phyloP scores from a whole-genome alignment of 2,329 filamentous ascomycete genomes.

The Fusarium concolor region DNA sequence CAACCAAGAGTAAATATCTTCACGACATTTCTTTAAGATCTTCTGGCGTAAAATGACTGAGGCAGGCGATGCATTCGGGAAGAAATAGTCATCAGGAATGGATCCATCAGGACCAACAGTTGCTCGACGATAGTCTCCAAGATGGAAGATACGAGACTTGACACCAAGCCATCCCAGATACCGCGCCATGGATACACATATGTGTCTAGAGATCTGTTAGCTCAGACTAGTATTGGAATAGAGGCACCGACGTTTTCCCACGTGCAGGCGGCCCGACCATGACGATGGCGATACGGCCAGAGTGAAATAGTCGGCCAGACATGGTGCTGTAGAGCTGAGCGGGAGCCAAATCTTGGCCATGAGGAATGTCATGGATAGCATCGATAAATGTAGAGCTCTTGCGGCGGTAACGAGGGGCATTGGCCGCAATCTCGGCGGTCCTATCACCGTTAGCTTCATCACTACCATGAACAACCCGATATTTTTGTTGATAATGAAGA shows the following conservation, averaged over 20 bases:
- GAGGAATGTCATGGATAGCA: slow-evolving; percentile 92
- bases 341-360: slow-evolving; percentile 85
- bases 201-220: slow-evolving; percentile 70
- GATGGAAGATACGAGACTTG: slow-evolving; percentile 96
- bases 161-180: slow-evolving; percentile 98
- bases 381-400: slow-evolving; percentile 97
- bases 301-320: slow-evolving; percentile 96
- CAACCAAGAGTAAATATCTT: slow-evolving; percentile 96
- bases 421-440: slow-evolving; percentile 91
- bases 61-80: slow-evolving; percentile 89
- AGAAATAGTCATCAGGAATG: slow-evolving; percentile 97
- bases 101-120: slow-evolving; percentile 86
- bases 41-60: slow-evolving; percentile 96
- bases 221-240: not conserved
- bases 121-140: slow-evolving; percentile 94
- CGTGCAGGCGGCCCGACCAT: slow-evolving; percentile 95
- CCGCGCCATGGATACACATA: slow-evolving; percentile 92
- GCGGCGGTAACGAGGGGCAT: slow-evolving; percentile 87
- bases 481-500: not conserved
- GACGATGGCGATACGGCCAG: slow-evolving; percentile 95
- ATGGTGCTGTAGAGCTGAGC: slow-evolving; percentile 98
- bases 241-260: slow-evolving; percentile 82
- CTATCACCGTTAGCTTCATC: slow-evolving; percentile 57
- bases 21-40: slow-evolving; percentile 95
- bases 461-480: not conserved